These are phyloP conservation scores for Cryphonectria radicalis DNA, from an alignment of 2,329 filamentous ascomycete genomes.

Conservation along the genomic window DNA sequence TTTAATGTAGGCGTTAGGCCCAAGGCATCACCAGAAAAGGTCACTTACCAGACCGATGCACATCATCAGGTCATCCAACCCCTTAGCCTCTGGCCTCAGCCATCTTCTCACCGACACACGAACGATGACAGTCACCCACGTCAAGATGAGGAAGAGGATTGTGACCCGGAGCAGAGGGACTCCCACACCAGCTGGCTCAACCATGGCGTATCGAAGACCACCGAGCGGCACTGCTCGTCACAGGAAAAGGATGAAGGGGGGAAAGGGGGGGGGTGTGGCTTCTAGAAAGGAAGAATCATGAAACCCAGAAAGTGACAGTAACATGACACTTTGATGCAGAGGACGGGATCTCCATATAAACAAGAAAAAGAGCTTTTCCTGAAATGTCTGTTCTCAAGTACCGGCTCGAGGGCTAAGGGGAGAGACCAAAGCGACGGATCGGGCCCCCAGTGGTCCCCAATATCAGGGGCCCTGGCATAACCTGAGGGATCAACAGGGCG, in stretches of 20 bases:
- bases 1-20: not conserved
- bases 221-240: not conserved
- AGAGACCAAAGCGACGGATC: not conserved
- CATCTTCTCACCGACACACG: slow-evolving; percentile 34
- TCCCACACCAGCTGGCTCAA: slow-evolving; percentile 34
- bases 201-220: slow-evolving; percentile 31
- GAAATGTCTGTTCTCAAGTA: not conserved
- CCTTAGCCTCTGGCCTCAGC: slow-evolving; percentile 33
- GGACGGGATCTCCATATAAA: not conserved
- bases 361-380: not conserved
- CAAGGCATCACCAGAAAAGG: not conserved
- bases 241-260: not conserved
- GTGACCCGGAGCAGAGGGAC: slow-evolving; percentile 35
- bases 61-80: slow-evolving; percentile 37
- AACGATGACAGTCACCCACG: slow-evolving; percentile 33
- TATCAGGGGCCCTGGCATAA: not conserved
- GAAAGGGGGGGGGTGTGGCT: not conserved
- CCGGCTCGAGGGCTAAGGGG: not conserved
- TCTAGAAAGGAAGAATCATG: not conserved
- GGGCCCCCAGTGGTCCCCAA: not conserved
- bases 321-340: not conserved
- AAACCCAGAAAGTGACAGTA: not conserved
- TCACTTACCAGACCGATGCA: slow-evolving; percentile 34
- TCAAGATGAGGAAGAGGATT: slow-evolving; percentile 33
- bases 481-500: not conserved